Evolutionary conservation across 208 protist species (phyloP), one percentile per base, ranked within the genome.

Genomic region (Trypanosoma rangeli): DNA sequence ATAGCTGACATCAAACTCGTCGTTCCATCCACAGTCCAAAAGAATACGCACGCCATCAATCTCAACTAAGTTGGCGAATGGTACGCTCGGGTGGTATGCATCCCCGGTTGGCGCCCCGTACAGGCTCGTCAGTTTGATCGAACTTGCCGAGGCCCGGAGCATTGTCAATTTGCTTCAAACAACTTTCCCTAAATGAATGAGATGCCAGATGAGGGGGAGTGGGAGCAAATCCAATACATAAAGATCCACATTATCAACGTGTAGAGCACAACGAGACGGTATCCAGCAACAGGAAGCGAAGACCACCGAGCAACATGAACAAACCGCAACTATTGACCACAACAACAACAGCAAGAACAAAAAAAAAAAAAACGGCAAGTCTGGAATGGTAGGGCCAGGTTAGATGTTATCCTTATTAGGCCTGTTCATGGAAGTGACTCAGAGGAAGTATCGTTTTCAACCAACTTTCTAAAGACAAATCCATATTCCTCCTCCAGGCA

Each of bases 21-120:
- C 85, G 65, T 88, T 82, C 87, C 89, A 96, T 8, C 92, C 92
- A 70, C 92, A 96, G 68, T 96, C 92, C 18, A 96, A 78, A 44
- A 96, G 76, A 64, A 96, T 86, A 12, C 80, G 64, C 4, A 94
- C 80, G 46, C 87, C 87, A 76, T 96, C 92, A 48, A 96, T 88
- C 64, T 94, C 87, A 13, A 94, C 59, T 31, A 96, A 68, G 57
- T 86, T 90, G 5, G 89, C 78, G 53, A 88, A 89, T 18, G 90
- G 86, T 18, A 56, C 62, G 44, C 57, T 60, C 31, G 80, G 54
- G 8, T 78, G 70, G 22, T 78, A 78, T 8, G 73, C 77, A 35
- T 76, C 76, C 15, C 63, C 57, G 28, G 33, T 69, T 54, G 58
- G 69, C 20, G 57, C n/a, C 18, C 70, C 61, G 60, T 89, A 89